Evolutionary conservation across 495 filamentous ascomycete species (phyloP).

Genomic region (Lasiosphaeris hirsuta): DNA sequence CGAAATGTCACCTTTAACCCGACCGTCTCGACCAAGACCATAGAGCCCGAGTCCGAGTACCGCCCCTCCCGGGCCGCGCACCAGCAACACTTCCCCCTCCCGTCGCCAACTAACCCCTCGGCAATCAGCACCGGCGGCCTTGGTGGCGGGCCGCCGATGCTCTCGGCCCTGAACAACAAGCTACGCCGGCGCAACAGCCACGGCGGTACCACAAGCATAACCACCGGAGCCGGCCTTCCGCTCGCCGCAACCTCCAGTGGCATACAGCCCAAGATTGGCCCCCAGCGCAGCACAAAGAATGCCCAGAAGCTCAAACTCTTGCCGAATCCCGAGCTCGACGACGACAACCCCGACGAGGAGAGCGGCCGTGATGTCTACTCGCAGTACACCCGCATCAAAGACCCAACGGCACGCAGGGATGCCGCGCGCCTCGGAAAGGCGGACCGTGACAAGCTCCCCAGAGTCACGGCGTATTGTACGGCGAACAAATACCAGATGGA

Average conservation of each 20-base stretch:
- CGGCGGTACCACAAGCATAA: slow-evolving; percentile 34
- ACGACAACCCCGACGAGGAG: slow-evolving; percentile 76
- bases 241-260: slow-evolving; percentile 46
- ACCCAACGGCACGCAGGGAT: slow-evolving; percentile 88
- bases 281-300: slow-evolving; percentile 90
- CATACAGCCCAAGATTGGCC: slow-evolving; percentile 75
- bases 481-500: slow-evolving; percentile 87
- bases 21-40: slow-evolving; percentile 48
- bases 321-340: slow-evolving; percentile 80
- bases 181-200: slow-evolving; percentile 82
- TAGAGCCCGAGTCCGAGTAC: slow-evolving; percentile 40
- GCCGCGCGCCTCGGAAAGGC: slow-evolving; percentile 91
- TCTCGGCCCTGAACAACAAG: slow-evolving; percentile 82
- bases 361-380: slow-evolving; percentile 94
- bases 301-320: slow-evolving; percentile 94
- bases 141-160: slow-evolving; percentile 57
- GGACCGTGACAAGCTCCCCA: slow-evolving; percentile 78
- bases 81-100: slow-evolving; percentile 8
- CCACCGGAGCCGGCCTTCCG: slow-evolving; percentile 37
- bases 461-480: slow-evolving; percentile 95
- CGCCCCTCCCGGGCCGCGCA: slow-evolving; percentile 11
- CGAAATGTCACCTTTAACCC: slow-evolving; percentile 50
- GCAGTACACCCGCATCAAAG: slow-evolving; percentile 90
- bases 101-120: slow-evolving; percentile 16
- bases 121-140: slow-evolving; percentile 28